Conservation (phyloP, 495 filamentous ascomycete genomes). For the Podospora pseudopauciseta region DNA sequence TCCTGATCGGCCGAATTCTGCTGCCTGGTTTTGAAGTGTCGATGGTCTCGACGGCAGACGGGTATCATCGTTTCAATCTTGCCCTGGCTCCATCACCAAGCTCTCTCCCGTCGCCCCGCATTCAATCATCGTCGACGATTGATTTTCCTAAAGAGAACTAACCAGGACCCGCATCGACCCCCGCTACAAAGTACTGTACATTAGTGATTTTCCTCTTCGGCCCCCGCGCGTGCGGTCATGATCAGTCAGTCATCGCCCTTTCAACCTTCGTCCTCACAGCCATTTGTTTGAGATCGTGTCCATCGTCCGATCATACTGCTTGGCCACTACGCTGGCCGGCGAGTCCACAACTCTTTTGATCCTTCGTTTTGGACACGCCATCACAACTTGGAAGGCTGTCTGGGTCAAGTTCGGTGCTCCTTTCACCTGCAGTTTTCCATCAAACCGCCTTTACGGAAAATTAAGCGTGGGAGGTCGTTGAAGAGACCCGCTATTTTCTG, state of each 20-base stretch:
- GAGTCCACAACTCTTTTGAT: not conserved
- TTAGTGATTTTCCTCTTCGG: not conserved
- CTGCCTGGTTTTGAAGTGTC: not conserved
- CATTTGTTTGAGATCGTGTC: not conserved
- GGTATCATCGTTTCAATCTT: not conserved
- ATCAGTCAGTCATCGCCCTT: constrained; percentile 8
- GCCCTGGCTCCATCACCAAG: not conserved
- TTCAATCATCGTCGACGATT: not conserved
- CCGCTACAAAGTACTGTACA: not conserved
- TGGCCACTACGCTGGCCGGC: not conserved
- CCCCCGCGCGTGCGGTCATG: not conserved
- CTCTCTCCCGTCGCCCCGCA: not conserved
- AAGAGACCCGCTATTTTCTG: not conserved
- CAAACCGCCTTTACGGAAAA: too few relatives aligned
- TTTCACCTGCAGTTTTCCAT: not conserved
- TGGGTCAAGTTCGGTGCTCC: too few relatives aligned
- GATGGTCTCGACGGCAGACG: not conserved
- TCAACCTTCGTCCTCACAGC: not conserved
- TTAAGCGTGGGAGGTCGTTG: not conserved
- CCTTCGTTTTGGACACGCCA: not conserved
- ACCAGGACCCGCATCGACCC: not conserved
- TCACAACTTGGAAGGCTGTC: too few relatives aligned
- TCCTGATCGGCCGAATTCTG: constrained; percentile 4
- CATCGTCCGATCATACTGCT: not conserved
- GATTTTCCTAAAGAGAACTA: not conserved